Conservation (phyloP, 2,329 filamentous ascomycete genomes). For the Penicillium capsulatum region DNA sequence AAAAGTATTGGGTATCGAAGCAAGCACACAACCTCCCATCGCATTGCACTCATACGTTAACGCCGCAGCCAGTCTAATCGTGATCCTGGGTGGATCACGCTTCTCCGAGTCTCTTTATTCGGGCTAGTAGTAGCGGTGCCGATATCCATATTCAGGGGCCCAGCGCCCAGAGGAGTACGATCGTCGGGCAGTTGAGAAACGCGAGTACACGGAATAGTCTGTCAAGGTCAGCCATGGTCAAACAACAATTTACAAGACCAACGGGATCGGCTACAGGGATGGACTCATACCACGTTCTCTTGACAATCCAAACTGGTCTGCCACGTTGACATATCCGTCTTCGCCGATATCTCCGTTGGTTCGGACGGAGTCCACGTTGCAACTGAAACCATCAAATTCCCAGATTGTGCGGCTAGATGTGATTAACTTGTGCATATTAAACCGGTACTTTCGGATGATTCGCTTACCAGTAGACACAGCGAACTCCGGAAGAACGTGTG, state of each 20-base stretch:
- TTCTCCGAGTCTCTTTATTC: neutral
- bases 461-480: conserved; percentile 46
- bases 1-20: too few relatives aligned
- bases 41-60: too few relatives aligned
- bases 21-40: too few relatives aligned
- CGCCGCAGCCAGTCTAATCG: too few relatives aligned
- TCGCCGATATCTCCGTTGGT: conserved; percentile 24
- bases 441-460: neutral
- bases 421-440: too few relatives aligned
- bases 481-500: conserved; percentile 30
- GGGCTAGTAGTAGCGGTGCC: neutral
- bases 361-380: conserved; percentile 32
- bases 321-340: conserved; percentile 47
- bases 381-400: conserved; percentile 30
- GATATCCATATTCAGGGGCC: neutral
- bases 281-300: conserved; percentile 34
- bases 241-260: neutral
- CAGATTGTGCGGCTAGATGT: conserved; percentile 39
- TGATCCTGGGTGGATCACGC: too few relatives aligned
- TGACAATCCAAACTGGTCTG: conserved; percentile 39
- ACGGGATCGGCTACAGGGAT: conserved; percentile 10
- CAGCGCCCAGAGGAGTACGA: conserved; percentile 8
- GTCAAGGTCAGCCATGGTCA: neutral
- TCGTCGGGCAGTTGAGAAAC: conserved; percentile 13
- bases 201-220: conserved; percentile 16